A percentile compares a stretch with the other conserved stretches of the same genome.
These are phyloP conservation scores for Volutella citrinella DNA, from an alignment of 2,329 filamentous ascomycete genomes.

Conservation along the genomic window DNA sequence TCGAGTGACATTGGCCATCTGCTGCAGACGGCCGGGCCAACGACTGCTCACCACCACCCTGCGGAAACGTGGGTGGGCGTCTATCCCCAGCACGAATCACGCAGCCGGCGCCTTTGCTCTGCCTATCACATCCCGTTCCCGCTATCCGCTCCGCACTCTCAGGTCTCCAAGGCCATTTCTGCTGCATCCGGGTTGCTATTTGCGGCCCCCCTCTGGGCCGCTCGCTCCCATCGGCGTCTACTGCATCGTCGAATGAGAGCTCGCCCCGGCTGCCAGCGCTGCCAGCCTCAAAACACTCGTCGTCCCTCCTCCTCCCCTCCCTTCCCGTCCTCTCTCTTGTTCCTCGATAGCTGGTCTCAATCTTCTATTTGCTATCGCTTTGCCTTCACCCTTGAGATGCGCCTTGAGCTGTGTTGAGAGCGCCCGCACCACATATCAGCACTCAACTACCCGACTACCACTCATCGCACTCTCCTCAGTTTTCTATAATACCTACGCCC, in stretches of 20 bases:
- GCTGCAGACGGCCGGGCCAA: conserved; percentile 15
- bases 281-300: conserved; percentile 49
- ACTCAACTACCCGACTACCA: conserved; percentile 13
- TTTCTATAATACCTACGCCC: too few relatives aligned
- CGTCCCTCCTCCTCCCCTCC: conserved; percentile 38
- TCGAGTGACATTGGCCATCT: too few relatives aligned
- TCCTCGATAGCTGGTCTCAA: conserved; percentile 57
- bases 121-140: conserved; percentile 26
- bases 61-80: conserved; percentile 24
- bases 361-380: conserved; percentile 36
- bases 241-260: conserved; percentile 29
- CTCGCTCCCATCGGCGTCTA: conserved; percentile 35
- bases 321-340: conserved; percentile 34
- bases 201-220: conserved; percentile 25
- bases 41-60: conserved; percentile 35
- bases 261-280: conserved; percentile 24
- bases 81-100: conserved; percentile 23
- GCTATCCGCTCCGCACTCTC: conserved; percentile 17
- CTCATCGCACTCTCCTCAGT: conserved; percentile 5
- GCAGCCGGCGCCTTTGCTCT: conserved; percentile 18
- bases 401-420: conserved; percentile 26
- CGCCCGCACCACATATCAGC: too few relatives aligned
- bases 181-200: conserved; percentile 21
- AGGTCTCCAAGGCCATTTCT: conserved; percentile 26
- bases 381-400: conserved; percentile 22